These are phyloP conservation scores for Colletotrichum spinosum DNA, from an alignment of 2,329 filamentous ascomycete species.

Conservation along the genomic window DNA sequence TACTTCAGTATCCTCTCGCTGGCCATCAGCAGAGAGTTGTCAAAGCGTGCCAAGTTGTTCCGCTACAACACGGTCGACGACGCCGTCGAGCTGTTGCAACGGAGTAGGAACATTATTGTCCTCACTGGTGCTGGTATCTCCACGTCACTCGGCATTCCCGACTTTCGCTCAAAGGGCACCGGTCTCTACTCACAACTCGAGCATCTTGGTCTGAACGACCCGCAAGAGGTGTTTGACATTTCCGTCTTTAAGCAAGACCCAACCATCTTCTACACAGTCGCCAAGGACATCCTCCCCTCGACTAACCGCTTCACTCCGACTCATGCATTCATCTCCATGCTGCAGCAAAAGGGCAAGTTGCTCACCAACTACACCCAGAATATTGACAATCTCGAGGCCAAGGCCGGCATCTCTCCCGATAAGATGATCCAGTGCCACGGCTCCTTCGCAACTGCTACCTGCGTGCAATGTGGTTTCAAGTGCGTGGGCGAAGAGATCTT, in stretches of 20 bases:
- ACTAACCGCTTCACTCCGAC: conserved; percentile 88
- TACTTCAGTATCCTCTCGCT: conserved; percentile 82
- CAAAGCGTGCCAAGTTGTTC: conserved; percentile 81
- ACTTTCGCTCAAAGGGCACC: conserved; percentile 93
- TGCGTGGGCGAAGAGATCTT: conserved; percentile 84
- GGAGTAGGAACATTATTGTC: conserved; percentile 87
- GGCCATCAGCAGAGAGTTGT: conserved; percentile 83
- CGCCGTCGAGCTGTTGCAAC: conserved; percentile 80
- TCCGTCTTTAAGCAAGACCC: conserved; percentile 87
- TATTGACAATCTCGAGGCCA: conserved; percentile 94
- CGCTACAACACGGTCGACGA: conserved; percentile 90
- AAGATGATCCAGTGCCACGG: conserved; percentile 97
- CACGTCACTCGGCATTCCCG: conserved; percentile 94
- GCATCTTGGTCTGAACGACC: conserved; percentile 82
- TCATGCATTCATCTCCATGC: conserved; percentile 90
- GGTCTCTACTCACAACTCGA: conserved; percentile 90
- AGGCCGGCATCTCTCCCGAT: conserved; percentile 82
- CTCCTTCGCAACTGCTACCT: conserved; percentile 92
- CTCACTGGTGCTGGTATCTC: conserved; percentile 97
- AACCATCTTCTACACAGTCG: conserved; percentile 89
- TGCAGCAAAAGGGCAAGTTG: conserved; percentile 89
- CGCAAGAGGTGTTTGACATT: conserved; percentile 97
- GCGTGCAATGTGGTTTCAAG: conserved; percentile 82
- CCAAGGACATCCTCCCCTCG: conserved; percentile 88
- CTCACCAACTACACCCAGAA: conserved; percentile 99